These are phyloP conservation scores for Synchytrium microbalum DNA, from an alignment of 371 early-diverging fungal genomes.

Conservation along the genomic window DNA sequence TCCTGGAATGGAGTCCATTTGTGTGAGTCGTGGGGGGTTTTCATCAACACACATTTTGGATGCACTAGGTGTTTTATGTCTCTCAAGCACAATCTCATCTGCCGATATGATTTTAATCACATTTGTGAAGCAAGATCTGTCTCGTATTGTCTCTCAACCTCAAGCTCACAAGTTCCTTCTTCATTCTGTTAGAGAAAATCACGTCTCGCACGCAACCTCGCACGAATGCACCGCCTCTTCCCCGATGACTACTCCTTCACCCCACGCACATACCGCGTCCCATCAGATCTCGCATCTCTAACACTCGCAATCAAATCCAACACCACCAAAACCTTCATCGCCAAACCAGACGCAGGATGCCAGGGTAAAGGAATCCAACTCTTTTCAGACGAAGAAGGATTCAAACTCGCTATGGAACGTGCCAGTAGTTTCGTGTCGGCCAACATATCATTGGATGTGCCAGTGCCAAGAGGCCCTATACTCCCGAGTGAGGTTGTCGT, in stretches of 20 bases:
- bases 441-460: background rate
- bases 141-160: no score
- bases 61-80: no score
- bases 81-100: no score
- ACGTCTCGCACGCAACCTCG: constrained; percentile 40
- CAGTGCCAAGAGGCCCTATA: background rate
- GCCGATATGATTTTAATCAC: no score
- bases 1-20: constrained; percentile 51
- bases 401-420: constrained; percentile 6
- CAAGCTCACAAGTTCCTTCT: no score
- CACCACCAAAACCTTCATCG: constrained; percentile 22
- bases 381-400: constrained; percentile 9
- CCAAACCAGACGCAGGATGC: constrained; percentile 43
- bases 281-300: constrained; percentile 31
- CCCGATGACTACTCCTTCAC: constrained; percentile 44
- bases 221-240: constrained; percentile 29
- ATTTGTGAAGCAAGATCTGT: no score
- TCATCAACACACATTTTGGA: background rate
- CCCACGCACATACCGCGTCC: constrained; percentile 42
- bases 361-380: constrained; percentile 47
- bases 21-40: constrained; percentile 19
- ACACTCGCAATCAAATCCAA: constrained; percentile 13
- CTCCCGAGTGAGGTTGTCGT: constrained; percentile 26
- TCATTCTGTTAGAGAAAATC: constrained; percentile 40
- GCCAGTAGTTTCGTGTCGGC: background rate